A percentile compares a stretch with the other conserved stretches of the same genome.
phyloP scores from a whole-genome alignment of 164 flowering plant species.

The Echeveria elegans region DNA sequence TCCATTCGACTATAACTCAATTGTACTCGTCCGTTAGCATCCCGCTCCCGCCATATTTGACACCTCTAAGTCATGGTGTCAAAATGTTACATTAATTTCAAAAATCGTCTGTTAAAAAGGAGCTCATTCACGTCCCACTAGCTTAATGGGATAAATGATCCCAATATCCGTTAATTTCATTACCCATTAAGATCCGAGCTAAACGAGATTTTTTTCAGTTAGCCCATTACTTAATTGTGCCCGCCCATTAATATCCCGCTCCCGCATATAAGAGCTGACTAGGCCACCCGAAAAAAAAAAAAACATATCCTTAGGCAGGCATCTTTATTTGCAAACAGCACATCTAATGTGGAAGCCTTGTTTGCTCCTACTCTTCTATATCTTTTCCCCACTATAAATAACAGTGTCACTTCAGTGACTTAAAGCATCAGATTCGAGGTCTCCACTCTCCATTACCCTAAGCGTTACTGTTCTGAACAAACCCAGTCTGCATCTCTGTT shows the following conservation, averaged over 20 bases:
- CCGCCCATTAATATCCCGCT: not conserved
- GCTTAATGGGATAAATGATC: too few species aligned
- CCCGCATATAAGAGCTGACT: constrained; percentile 3
- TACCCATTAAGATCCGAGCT: too few species aligned
- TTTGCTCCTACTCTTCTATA: not conserved
- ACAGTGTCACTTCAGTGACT: not conserved
- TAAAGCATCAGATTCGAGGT: not conserved
- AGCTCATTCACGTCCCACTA: too few species aligned
- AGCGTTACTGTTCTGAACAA: not conserved
- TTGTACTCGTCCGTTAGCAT: too few species aligned
- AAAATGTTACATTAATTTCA: too few species aligned
- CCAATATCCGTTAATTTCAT: too few species aligned
- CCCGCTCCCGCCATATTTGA: too few species aligned
- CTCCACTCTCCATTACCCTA: not conserved
- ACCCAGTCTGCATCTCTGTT: constrained; percentile 1
- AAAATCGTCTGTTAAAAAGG: too few species aligned
- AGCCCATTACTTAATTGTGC: too few species aligned
- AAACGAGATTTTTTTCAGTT: too few species aligned
- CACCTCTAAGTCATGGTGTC: too few species aligned
- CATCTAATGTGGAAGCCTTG: not conserved
- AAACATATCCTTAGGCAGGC: constrained; percentile 1
- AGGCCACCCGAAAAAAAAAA: constrained; percentile 4
- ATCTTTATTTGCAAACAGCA: not conserved
- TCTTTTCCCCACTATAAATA: not conserved
- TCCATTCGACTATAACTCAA: too few species aligned